Evolutionary conservation across 2,329 filamentous ascomycete species (phyloP).

Genomic region (Fusarium anguioides): DNA sequence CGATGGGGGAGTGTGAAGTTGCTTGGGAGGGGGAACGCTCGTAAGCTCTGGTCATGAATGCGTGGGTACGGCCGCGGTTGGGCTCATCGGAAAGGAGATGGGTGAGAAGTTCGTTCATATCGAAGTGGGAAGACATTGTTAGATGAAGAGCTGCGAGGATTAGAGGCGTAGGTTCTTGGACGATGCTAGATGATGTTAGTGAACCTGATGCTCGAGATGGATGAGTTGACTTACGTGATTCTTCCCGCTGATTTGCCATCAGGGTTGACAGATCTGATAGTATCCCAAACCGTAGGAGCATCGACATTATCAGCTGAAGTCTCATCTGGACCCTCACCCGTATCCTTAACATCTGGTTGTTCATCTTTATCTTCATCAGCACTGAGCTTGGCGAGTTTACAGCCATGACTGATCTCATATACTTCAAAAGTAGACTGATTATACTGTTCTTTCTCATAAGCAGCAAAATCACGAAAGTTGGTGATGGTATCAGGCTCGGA

Average conservation of each 20-base stretch:
- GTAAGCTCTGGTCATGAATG: slow-evolving; percentile 64
- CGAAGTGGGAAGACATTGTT: slow-evolving; percentile 67
- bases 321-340: slow-evolving; percentile 42
- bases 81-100: slow-evolving; percentile 63
- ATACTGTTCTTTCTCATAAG: slow-evolving; percentile 53
- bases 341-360: slow-evolving; percentile 41
- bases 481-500: slow-evolving; percentile 48
- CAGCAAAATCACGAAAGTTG: slow-evolving; percentile 50
- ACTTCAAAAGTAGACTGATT: slow-evolving; percentile 66
- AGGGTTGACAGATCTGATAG: slow-evolving; percentile 53
- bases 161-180: slow-evolving; percentile 70
- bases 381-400: slow-evolving; percentile 50
- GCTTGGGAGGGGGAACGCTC: slow-evolving; percentile 39
- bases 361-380: slow-evolving; percentile 44
- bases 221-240: slow-evolving; percentile 64
- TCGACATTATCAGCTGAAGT: slow-evolving; percentile 50
- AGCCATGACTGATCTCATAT: slow-evolving; percentile 64
- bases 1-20: slow-evolving; percentile 22
- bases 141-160: slow-evolving; percentile 69
- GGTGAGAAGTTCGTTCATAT: slow-evolving; percentile 70
- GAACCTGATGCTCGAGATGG: neutral
- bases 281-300: slow-evolving; percentile 56
- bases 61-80: slow-evolving; percentile 57
- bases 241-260: slow-evolving; percentile 61
- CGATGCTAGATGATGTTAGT: slow-evolving; percentile 54